Percentiles rank a stretch among this genome's conserved stretches.
Conservation (phyloP, 345 rosid species). For the Linum lewisii region DNA sequence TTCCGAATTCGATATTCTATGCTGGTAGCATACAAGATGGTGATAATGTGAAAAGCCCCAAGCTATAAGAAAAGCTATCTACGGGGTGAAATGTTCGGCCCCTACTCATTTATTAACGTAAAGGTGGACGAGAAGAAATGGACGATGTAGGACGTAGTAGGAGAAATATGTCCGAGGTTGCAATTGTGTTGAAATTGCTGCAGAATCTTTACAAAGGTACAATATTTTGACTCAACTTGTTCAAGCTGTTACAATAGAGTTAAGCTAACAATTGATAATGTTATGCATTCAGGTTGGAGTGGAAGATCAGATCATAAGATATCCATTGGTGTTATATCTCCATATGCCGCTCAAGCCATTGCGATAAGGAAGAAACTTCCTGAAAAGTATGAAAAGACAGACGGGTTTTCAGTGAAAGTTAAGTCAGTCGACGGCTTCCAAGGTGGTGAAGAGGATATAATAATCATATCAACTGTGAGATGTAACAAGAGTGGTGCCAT, state of each 20-base stretch:
- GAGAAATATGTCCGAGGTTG: constrained; percentile 43
- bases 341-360: constrained; percentile 14
- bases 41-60: background rate
- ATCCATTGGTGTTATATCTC: constrained; percentile 15
- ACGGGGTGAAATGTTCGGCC: constrained; percentile 35
- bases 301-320: constrained; percentile 2
- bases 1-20: constrained; percentile 24
- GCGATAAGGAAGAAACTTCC: constrained; percentile 8
- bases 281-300: constrained; percentile 7
- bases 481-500: constrained; percentile 10
- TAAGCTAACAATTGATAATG: background rate
- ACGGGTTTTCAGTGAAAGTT: constrained; percentile 14
- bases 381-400: background rate
- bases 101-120: constrained; percentile 42
- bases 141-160: constrained; percentile 21
- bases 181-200: constrained; percentile 25
- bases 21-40: constrained; percentile 13
- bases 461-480: constrained; percentile 20
- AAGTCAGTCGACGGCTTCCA: constrained; percentile 18
- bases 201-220: constrained; percentile 33
- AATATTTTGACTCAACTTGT: background rate
- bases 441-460: constrained; percentile 20
- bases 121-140: constrained; percentile 28
- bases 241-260: background rate
- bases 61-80: constrained; percentile 23